Base-by-base conservation (phyloP, 148 eudicot genomes). In the Fallopia convolvulus region DNA sequence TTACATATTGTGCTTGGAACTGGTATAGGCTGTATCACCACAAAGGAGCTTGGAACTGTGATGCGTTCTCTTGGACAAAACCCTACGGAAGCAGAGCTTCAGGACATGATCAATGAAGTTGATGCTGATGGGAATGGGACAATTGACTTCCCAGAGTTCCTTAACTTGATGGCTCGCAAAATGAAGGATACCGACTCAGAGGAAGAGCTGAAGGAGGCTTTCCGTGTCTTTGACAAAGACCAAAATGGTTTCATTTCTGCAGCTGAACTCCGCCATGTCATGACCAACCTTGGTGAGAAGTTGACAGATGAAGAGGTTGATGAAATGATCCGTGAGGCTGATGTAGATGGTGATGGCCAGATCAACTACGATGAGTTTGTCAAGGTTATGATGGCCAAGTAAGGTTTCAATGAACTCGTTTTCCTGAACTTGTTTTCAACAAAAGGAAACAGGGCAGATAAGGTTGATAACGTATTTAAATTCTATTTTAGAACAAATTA, bases 251-350 rank as follows among this genome's bases (percentile, higher is more conserved):
- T 81, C 79, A 84, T 84, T 33, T 84, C 87, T 30, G 84, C 87
- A 55, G 80, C 82, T 58, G 87, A 84, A 78, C 87, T 84, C 66
- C 87, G 82, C 70, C 87, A 84, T 0, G 87, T 84, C 36, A 84
- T 84, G 87, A 81, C 82, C 46, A 84, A 81, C 84, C 87, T 84
- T 32, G 87, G 87, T 49, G 87, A 84, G 75, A 84, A 79, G 77
- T 82, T 84, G 70, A 81, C 87, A 14, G 82, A 84, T 77, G 87
- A 84, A 50, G 87, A 84, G 70, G 87, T 84, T 46, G 80, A 77
- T 75, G 84, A 84, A 78, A 84, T 84, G 87, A 84, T 84, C 78
- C 87, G 84, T 70, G 87, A 84, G 74, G 87, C 87, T 70, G 87
- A 84, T 18, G 84, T 82, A 20, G 87, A 84, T 61, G 84, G 84